phyloP scores from a whole-genome alignment of 352 stramenopile species.

The Phytophthora brassicae region DNA sequence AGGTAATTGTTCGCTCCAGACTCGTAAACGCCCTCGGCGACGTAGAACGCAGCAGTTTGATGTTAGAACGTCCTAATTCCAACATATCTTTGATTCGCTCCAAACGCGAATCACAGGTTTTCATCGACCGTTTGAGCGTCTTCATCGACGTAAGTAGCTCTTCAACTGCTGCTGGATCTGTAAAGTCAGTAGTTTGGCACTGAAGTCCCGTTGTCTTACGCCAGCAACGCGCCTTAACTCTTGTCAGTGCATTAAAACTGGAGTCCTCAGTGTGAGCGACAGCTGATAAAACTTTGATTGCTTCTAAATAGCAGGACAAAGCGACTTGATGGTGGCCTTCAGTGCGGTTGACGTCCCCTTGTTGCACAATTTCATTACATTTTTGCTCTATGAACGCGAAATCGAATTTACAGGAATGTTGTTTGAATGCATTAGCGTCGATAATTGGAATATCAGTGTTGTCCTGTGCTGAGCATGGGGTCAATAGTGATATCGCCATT shows the following conservation, averaged over 20 bases:
- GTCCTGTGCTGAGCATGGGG: not conserved
- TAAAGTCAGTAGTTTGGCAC: constrained; percentile 22
- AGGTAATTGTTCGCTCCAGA: constrained; percentile 24
- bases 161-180: constrained; percentile 30
- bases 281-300: constrained; percentile 20
- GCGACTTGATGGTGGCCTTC: constrained; percentile 29
- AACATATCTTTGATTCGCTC: constrained; percentile 55
- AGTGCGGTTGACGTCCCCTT: constrained; percentile 32
- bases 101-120: constrained; percentile 39
- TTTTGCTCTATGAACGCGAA: constrained; percentile 39
- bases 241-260: constrained; percentile 13
- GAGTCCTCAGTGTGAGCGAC: not conserved
- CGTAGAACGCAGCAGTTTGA: constrained; percentile 40
- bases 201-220: constrained; percentile 51
- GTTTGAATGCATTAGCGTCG: not conserved
- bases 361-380: constrained; percentile 51
- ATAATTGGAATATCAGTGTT: not conserved
- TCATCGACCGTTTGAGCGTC: constrained; percentile 44
- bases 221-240: constrained; percentile 42
- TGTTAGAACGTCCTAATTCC: constrained; percentile 45
- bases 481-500: constrained; percentile 46
- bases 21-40: constrained; percentile 42
- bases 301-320: constrained; percentile 26
- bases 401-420: constrained; percentile 27
- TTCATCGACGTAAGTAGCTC: constrained; percentile 44